Percentiles rank a stretch among this genome's conserved stretches.
Evolutionary conservation across 176 grass and related monocot species (phyloP).

Genomic region (Oryza meridionalis): DNA sequence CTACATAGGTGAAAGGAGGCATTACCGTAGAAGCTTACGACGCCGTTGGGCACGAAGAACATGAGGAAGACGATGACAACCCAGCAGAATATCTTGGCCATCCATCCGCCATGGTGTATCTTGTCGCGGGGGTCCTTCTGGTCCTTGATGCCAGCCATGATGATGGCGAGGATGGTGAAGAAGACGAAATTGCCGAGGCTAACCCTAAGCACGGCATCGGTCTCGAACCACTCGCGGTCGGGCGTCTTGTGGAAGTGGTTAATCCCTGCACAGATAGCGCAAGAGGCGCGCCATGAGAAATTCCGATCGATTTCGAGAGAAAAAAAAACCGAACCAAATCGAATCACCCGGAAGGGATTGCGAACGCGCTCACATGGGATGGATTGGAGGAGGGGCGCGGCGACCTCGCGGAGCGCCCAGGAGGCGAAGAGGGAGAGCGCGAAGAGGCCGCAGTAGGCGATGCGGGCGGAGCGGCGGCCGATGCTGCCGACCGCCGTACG

Average conservation of each 20-base stretch:
- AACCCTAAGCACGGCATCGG: constrained; percentile 94
- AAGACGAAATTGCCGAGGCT: constrained; percentile 98
- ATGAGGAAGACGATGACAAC: constrained; percentile 78
- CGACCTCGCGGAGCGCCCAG: constrained; percentile 96
- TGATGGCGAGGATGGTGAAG: constrained; percentile 87
- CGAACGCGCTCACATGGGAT: constrained; percentile 69
- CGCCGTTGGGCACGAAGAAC: constrained; percentile 96
- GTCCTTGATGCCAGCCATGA: constrained; percentile 98
- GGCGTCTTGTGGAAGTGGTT: constrained; percentile 97
- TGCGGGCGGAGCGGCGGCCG: constrained; percentile 94
- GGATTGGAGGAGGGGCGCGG: constrained; percentile 89
- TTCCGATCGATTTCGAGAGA: background rate
- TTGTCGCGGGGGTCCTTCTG: constrained; percentile 97
- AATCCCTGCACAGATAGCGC: constrained; percentile 62
- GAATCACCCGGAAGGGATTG: background rate
- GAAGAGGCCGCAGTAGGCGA: constrained; percentile 99
- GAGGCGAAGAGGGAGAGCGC: constrained; percentile 94
- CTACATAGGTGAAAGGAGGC: background rate
- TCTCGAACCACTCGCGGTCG: constrained; percentile 99
- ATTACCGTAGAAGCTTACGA: constrained; percentile 93
- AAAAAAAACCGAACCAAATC: background rate
- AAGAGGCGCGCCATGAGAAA: background rate
- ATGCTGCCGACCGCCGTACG: constrained; percentile 94
- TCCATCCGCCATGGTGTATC: constrained; percentile 96
- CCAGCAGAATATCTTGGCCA: constrained; percentile 99